Conservation (phyloP, 1,139 yeast genomes). For the Torulaspora pretoriensis region DNA sequence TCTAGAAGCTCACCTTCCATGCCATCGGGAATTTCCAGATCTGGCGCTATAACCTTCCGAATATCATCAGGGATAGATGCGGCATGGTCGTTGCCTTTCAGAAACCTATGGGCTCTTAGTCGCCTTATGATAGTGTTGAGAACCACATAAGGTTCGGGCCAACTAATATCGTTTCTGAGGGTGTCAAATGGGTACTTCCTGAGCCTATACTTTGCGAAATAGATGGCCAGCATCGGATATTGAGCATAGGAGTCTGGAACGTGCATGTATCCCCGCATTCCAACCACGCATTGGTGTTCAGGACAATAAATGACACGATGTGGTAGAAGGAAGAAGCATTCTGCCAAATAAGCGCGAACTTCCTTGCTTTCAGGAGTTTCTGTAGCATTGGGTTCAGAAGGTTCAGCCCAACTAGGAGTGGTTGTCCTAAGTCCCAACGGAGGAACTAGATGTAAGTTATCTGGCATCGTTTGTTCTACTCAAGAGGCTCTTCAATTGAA, state of each 20-base stretch:
- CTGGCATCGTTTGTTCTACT: neutral
- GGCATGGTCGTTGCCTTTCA: slow-evolving; percentile 2
- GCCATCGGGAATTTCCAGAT: slow-evolving; percentile 1
- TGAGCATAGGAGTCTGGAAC: slow-evolving; percentile 2
- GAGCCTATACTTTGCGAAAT: slow-evolving; percentile 2
- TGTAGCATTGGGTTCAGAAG: neutral
- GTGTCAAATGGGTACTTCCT: slow-evolving; percentile 5
- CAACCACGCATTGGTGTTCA: slow-evolving; percentile 1
- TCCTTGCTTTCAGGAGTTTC: neutral
- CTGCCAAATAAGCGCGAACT: slow-evolving; percentile 1
- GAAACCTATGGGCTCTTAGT: slow-evolving; percentile 2
- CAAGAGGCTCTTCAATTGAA: too few species aligned
- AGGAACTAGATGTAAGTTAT: neutral
- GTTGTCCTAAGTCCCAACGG: neutral
- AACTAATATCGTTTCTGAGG: neutral
- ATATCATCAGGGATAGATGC: neutral
- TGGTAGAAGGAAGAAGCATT: slow-evolving; percentile 4
- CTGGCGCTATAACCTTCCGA: slow-evolving; percentile 1
- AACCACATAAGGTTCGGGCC: slow-evolving; percentile 10
- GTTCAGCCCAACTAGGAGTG: slow-evolving; percentile 1
- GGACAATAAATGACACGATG: slow-evolving; percentile 3
- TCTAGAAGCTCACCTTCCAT: slow-evolving; percentile 1
- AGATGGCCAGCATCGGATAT: slow-evolving; percentile 6
- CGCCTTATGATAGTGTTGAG: slow-evolving; percentile 7
- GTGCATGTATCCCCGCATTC: slow-evolving; percentile 1